Conservation (phyloP, 2,329 filamentous ascomycete genomes). For the Monosporascus ibericus region DNA sequence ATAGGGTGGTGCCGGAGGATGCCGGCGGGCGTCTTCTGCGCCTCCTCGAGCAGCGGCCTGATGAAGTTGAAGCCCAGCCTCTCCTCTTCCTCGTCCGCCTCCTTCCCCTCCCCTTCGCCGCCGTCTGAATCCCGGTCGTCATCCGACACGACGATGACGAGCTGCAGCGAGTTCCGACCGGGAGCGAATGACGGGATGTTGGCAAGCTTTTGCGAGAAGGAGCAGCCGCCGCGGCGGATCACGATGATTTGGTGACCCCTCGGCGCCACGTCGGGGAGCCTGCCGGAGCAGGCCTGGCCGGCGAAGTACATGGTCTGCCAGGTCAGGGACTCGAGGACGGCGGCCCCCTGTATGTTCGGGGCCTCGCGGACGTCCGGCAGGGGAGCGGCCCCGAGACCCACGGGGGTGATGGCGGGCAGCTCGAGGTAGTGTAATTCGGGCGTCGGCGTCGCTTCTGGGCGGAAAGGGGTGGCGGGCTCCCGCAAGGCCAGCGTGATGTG, state of each 20-base stretch:
- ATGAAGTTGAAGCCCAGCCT: slow-evolving; percentile 27
- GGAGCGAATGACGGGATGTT: slow-evolving; percentile 78
- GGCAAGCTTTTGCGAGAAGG: slow-evolving; percentile 73
- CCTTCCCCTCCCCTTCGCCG: slow-evolving; percentile 8
- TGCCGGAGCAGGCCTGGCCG: slow-evolving; percentile 58
- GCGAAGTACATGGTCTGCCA: slow-evolving; percentile 71
- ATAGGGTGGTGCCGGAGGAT: slow-evolving; percentile 66
- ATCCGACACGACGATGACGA: slow-evolving; percentile 72
- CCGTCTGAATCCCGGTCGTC: too few relatives aligned
- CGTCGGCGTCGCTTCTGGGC: slow-evolving; percentile 26
- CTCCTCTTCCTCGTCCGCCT: slow-evolving; percentile 24
- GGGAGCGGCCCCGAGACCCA: slow-evolving; percentile 57
- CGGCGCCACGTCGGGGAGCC: slow-evolving; percentile 44
- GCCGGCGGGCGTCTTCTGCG: slow-evolving; percentile 65
- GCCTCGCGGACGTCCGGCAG: slow-evolving; percentile 61
- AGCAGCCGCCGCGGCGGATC: slow-evolving; percentile 75
- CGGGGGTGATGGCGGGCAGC: slow-evolving; percentile 48
- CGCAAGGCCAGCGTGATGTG: slow-evolving; percentile 45
- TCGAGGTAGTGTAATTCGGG: slow-evolving; percentile 36
- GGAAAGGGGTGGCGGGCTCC: slow-evolving; percentile 33
- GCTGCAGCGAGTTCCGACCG: slow-evolving; percentile 56
- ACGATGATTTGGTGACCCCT: slow-evolving; percentile 70
- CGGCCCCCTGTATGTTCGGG: slow-evolving; percentile 32
- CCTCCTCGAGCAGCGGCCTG: slow-evolving; percentile 67
- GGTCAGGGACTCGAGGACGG: slow-evolving; percentile 41